Base-by-base conservation (phyloP, 2,329 filamentous ascomycete species). In the Aspergillus sp. region DNA sequence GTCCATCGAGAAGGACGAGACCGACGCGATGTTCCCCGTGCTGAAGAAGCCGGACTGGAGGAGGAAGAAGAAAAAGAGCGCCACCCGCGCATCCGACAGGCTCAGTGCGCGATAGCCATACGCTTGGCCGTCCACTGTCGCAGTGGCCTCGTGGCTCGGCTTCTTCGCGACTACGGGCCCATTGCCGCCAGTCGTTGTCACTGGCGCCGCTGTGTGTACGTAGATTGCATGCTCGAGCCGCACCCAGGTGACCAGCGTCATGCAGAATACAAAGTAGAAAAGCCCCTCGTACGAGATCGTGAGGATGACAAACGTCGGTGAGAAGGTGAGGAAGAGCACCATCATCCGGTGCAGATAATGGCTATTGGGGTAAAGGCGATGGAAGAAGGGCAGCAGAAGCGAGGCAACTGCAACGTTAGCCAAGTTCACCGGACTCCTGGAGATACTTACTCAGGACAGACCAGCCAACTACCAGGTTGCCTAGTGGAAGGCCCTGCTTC, bases 231-330 rank as follows among this genome's bases (percentile, higher is more conserved):
- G 82, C 58, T 98, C 91, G 1, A 98, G 71, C n/a, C 80, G 78
- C 20, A 95, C 84, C 91, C 91, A 98, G 34, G 80, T 78, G 32
- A 94, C 70, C 4, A 98, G 66, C 14, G 80, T 83, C 33, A 82
- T 67, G 51, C 80, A 86, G 60, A 95, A 98, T 8, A 81, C 78
- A 38, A 95, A 76, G 60, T 96, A 98, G 59, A 98, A 98, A 2
- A 98, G 71, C 0, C 89, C 89, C 60, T 98, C 91, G 63, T 93
- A 98, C 1, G 89, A 95, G 47, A 96, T 95, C 5, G 88, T 93
- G 31, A 98, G 75, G 50, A 98, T 89, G 53, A 98, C 82, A 60
- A 96, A 98, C 1, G 82, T 82, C 0, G 91, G 91, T 0, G 89
- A 82, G 55, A 93, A 96, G 4, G 88, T 83, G 30, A 98, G 69